A percentile compares a stretch with the other conserved stretches of the same genome.
phyloP scores from a whole-genome alignment of 441 rosid species.

The Pelargonium cotyledonis region DNA sequence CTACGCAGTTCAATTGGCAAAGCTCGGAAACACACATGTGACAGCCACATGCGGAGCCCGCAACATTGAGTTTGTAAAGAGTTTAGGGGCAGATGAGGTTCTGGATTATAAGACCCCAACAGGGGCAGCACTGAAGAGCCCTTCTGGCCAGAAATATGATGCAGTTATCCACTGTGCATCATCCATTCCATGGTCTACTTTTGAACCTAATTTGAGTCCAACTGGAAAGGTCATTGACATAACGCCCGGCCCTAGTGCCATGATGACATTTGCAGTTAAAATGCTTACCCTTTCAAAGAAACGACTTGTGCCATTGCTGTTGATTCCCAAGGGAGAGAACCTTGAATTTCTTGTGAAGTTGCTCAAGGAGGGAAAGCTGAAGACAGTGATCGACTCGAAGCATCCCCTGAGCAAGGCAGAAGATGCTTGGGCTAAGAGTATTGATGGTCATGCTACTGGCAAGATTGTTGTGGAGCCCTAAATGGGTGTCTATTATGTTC shows the following conservation, averaged over 20 bases:
- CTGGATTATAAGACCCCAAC: slow-evolving; percentile 68
- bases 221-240: slow-evolving; percentile 60
- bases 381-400: slow-evolving; percentile 58
- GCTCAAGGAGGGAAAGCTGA: slow-evolving; percentile 60
- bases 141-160: slow-evolving; percentile 62
- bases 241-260: slow-evolving; percentile 43
- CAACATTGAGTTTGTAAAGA: slow-evolving; percentile 55
- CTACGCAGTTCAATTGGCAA: slow-evolving; percentile 73
- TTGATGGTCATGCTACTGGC: slow-evolving; percentile 69
- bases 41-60: slow-evolving; percentile 78
- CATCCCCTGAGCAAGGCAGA: slow-evolving; percentile 56
- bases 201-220: slow-evolving; percentile 46
- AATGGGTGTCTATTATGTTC: not conserved
- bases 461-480: slow-evolving; percentile 65
- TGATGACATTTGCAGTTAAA: slow-evolving; percentile 44
- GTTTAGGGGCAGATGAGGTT: slow-evolving; percentile 70
- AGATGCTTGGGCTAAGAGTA: slow-evolving; percentile 72
- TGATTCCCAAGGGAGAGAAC: slow-evolving; percentile 37
- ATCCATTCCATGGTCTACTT: slow-evolving; percentile 52
- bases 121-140: slow-evolving; percentile 63
- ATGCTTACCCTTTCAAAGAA: slow-evolving; percentile 61
- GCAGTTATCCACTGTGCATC: slow-evolving; percentile 59
- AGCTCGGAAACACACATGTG: slow-evolving; percentile 66
- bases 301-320: slow-evolving; percentile 44
- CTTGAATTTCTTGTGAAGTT: slow-evolving; percentile 42